These are phyloP conservation scores for Lignosus rhinocerotis DNA, from an alignment of 1,284 basidiomycete genomes.

Conservation along the genomic window DNA sequence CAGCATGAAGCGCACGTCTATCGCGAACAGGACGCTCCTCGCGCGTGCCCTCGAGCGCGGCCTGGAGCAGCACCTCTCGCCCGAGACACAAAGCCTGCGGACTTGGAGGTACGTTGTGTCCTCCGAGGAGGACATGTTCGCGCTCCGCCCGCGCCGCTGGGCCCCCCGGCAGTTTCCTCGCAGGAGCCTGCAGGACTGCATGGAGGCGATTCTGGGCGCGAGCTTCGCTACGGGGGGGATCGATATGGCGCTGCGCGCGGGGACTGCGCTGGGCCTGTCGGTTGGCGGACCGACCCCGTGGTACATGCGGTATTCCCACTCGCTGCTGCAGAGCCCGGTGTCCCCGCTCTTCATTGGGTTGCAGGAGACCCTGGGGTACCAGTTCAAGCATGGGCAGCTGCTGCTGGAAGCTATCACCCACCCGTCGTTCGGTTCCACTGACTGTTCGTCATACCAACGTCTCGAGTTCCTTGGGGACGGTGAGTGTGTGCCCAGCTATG, in stretches of 20 bases:
- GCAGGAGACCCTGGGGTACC: slow-evolving; percentile 68
- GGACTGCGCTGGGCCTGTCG: slow-evolving; percentile 62
- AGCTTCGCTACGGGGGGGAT: slow-evolving; percentile 72
- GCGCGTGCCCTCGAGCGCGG: slow-evolving; percentile 62
- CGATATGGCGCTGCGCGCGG: slow-evolving; percentile 62
- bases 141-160: slow-evolving; percentile 29
- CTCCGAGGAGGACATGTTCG: slow-evolving; percentile 33
- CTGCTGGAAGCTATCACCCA: slow-evolving; percentile 80
- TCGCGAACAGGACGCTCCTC: slow-evolving; percentile 72
- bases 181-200: slow-evolving; percentile 79
- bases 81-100: slow-evolving; percentile 54
- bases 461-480: slow-evolving; percentile 87
- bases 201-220: slow-evolving; percentile 81
- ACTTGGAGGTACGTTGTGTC: slow-evolving; percentile 60
- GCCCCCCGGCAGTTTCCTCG: slow-evolving; percentile 50
- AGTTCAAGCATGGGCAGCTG: slow-evolving; percentile 61
- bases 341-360: slow-evolving; percentile 54
- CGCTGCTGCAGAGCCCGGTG: slow-evolving; percentile 33
- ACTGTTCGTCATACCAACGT: slow-evolving; percentile 73
- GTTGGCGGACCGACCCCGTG: slow-evolving; percentile 71
- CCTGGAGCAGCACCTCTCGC: slow-evolving; percentile 63
- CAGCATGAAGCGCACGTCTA: slow-evolving; percentile 56
- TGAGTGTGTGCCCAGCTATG: slow-evolving; percentile 35
- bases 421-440: slow-evolving; percentile 62
- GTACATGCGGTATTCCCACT: slow-evolving; percentile 50